Evolutionary conservation across 768 basidiomycete genomes (phyloP).

Genomic region (Suillus discolor): DNA sequence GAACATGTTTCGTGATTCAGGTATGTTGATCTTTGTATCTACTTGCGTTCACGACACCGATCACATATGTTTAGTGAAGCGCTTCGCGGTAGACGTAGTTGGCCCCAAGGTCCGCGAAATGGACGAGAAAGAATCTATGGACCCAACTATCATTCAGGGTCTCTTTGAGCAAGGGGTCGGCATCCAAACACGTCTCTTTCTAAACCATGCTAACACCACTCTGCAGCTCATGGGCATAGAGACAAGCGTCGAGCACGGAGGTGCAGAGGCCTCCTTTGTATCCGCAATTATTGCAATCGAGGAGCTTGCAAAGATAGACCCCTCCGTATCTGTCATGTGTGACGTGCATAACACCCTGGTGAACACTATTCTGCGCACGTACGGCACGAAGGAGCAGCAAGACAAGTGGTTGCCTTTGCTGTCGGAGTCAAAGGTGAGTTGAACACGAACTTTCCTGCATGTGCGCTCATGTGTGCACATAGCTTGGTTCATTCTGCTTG

Average conservation of each 20-base stretch:
- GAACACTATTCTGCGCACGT: slow-evolving; percentile 89
- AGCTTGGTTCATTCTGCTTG: slow-evolving; percentile 96
- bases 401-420: slow-evolving; percentile 88
- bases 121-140: slow-evolving; percentile 98
- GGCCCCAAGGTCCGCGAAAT: slow-evolving; percentile 93
- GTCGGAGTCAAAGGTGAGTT: slow-evolving; percentile 67
- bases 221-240: slow-evolving; percentile 96
- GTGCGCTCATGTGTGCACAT: slow-evolving; percentile 10
- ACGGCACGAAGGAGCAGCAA: slow-evolving; percentile 83
- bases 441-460: not conserved
- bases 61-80: slow-evolving; percentile 57
- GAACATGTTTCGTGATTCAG: slow-evolving; percentile 88
- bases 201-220: slow-evolving; percentile 1
- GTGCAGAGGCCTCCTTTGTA: slow-evolving; percentile 90
- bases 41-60: not conserved
- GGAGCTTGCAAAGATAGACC: slow-evolving; percentile 95
- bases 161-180: slow-evolving; percentile 95
- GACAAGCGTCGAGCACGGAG: slow-evolving; percentile 80
- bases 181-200: not conserved
- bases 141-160: slow-evolving; percentile 79
- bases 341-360: slow-evolving; percentile 99
- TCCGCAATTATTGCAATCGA: slow-evolving; percentile 96
- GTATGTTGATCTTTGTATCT: slow-evolving; percentile 42
- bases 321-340: slow-evolving; percentile 93
- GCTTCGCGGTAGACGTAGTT: slow-evolving; percentile 89